Evolutionary conservation across 2,329 filamentous ascomycete species (phyloP).

Genomic region (Fusarium keratoplasticum): DNA sequence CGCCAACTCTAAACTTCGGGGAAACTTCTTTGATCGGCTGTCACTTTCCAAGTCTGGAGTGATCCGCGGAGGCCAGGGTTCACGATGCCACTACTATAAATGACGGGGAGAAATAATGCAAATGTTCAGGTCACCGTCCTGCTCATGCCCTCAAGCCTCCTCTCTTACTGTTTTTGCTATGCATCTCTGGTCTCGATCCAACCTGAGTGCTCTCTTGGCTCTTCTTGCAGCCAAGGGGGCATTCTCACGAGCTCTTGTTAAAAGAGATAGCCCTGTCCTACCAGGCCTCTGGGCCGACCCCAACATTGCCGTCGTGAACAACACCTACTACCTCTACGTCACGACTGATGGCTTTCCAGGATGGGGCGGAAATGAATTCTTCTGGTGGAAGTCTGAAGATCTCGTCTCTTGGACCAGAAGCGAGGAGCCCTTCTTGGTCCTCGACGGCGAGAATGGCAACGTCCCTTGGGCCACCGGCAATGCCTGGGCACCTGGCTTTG

Average conservation of each 20-base stretch:
- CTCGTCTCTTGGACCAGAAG: conserved; percentile 56
- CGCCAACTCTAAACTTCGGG: background rate
- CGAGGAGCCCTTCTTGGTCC: conserved; percentile 55
- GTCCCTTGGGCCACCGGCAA: conserved; percentile 75
- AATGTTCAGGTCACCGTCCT: background rate
- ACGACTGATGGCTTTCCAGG: conserved; percentile 59
- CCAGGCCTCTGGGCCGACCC: conserved; percentile 58
- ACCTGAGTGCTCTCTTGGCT: background rate
- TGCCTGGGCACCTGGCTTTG: conserved; percentile 75
- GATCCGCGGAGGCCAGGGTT: background rate
- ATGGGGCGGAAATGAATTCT: conserved; percentile 61
- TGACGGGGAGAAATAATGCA: too few species aligned
- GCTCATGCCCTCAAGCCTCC: background rate
- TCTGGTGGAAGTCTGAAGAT: conserved; percentile 59
- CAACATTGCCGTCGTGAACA: conserved; percentile 57
- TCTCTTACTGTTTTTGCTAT: background rate
- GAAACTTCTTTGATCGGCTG: background rate
- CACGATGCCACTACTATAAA: too few species aligned
- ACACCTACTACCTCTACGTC: conserved; percentile 60
- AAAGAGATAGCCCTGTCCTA: conserved; percentile 50
- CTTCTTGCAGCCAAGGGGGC: background rate
- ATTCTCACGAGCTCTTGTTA: background rate
- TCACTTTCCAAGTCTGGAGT: background rate
- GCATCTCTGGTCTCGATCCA: conserved; percentile 1
- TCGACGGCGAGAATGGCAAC: conserved; percentile 60